Conservation (phyloP, 352 stramenopile genomes). For the Pythium insidiosum region DNA sequence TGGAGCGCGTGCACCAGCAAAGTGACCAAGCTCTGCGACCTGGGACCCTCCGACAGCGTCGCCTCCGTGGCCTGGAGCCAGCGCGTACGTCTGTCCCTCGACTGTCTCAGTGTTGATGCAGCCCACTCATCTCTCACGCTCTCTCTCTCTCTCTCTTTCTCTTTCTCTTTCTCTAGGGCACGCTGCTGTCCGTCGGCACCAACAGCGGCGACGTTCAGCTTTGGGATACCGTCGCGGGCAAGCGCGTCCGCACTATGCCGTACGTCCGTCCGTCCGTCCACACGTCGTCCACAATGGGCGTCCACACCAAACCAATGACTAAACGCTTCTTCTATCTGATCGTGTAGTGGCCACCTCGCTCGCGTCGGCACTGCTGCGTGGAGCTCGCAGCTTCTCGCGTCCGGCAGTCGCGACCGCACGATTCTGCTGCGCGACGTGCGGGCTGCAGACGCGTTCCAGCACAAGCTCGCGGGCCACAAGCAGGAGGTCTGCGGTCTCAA, state of each 20-base stretch:
- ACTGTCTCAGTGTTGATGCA: no score
- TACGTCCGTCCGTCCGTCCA: slow-evolving; percentile 17
- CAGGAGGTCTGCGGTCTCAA: slow-evolving; percentile 94
- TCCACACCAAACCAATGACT: no score
- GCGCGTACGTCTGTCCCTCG: slow-evolving; percentile 27
- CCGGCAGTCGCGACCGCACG: slow-evolving; percentile 90
- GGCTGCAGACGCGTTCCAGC: slow-evolving; percentile 38
- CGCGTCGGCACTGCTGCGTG: slow-evolving; percentile 92
- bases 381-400: slow-evolving; percentile 87
- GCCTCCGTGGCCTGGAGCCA: slow-evolving; percentile 94
- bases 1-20: slow-evolving; percentile 92
- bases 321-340: no score
- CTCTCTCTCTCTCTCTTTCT: not conserved
- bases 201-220: slow-evolving; percentile 93
- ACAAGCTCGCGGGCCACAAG: slow-evolving; percentile 60
- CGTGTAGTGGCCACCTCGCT: slow-evolving; percentile 77
- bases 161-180: slow-evolving; percentile 37
- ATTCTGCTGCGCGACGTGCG: slow-evolving; percentile 93
- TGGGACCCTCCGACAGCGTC: slow-evolving; percentile 71
- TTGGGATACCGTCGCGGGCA: slow-evolving; percentile 89
- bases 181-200: slow-evolving; percentile 90
- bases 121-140: not conserved
- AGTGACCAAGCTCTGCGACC: slow-evolving; percentile 93
- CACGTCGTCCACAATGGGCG: no score
- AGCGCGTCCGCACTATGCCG: slow-evolving; percentile 87